Evolutionary conservation across 2,329 filamentous ascomycete genomes (phyloP).

Genomic region (Cryphonectria naterciae): DNA sequence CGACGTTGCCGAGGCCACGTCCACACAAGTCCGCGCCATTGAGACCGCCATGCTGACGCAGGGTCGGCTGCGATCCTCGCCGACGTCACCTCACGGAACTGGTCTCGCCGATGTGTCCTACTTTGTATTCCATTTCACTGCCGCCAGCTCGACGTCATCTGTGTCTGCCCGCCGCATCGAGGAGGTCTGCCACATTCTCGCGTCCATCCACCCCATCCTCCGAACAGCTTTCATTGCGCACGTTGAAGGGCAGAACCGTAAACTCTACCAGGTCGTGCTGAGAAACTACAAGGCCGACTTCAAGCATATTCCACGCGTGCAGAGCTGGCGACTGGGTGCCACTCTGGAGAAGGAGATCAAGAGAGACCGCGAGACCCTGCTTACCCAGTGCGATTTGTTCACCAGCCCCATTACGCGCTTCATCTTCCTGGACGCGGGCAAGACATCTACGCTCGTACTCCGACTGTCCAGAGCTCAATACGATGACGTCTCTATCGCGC

Average conservation of each 20-base stretch:
- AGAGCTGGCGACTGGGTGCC: constrained; percentile 44
- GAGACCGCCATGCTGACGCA: constrained; percentile 48
- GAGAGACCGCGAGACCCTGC: constrained; percentile 43
- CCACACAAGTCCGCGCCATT: constrained; percentile 52
- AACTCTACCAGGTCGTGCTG: constrained; percentile 54
- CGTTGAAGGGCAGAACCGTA: constrained; percentile 39
- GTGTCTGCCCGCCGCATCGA: constrained; percentile 39
- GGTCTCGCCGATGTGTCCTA: constrained; percentile 51
- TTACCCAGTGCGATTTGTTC: constrained; percentile 42
- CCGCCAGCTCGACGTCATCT: constrained; percentile 27
- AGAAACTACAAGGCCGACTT: constrained; percentile 50
- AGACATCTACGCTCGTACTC: constrained; percentile 52
- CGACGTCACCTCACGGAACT: constrained; percentile 34
- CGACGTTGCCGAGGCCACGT: constrained; percentile 53
- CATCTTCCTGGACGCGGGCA: constrained; percentile 52
- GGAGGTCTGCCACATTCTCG: constrained; percentile 50
- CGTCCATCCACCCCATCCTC: constrained; percentile 53
- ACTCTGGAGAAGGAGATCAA: constrained; percentile 47
- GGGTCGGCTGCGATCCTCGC: constrained; percentile 17
- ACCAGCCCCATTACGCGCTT: constrained; percentile 53
- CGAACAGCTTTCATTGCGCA: constrained; percentile 58
- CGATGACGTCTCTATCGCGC: constrained; percentile 49
- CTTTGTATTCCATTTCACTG: constrained; percentile 53
- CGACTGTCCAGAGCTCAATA: constrained; percentile 55
- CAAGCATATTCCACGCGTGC: constrained; percentile 44